Evolutionary conservation across 306 rosid species (phyloP).

Genomic region (Morella rubra): DNA sequence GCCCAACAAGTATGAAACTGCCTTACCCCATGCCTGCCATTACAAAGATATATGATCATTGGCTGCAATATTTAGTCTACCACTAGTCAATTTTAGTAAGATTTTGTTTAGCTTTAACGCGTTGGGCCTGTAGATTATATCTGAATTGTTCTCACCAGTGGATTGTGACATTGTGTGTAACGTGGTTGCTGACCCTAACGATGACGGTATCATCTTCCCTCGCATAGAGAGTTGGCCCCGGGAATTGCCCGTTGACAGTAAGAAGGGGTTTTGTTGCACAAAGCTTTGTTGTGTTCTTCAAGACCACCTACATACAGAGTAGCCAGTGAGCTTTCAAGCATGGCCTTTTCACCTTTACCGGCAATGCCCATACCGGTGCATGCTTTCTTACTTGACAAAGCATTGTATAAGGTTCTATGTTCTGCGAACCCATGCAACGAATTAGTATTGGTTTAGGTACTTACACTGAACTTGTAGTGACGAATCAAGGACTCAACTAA

Average conservation of each 20-base stretch:
- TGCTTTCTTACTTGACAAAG: neutral
- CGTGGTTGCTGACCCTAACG: conserved; percentile 66
- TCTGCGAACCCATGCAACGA: neutral
- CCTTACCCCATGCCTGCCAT: conserved; percentile 67
- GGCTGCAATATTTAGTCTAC: neutral
- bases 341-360: neutral
- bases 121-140: too few species aligned
- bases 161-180: conserved; percentile 52
- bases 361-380: neutral
- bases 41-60: conserved; percentile 1
- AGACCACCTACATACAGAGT: conserved; percentile 52
- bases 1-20: conserved; percentile 62
- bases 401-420: neutral
- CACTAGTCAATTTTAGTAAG: too few species aligned
- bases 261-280: conserved; percentile 55
- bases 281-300: conserved; percentile 54
- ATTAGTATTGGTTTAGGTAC: conserved; percentile 15
- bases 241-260: conserved; percentile 59
- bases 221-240: conserved; percentile 71
- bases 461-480: conserved; percentile 60
- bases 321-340: conserved; percentile 7
- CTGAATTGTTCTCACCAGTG: conserved; percentile 55
- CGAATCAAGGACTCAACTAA: conserved; percentile 52
- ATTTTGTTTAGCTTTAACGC: too few species aligned
- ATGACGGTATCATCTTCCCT: conserved; percentile 69